Conservation (phyloP, 495 filamentous ascomycete species). For the Lasiosphaeria ovina region DNA sequence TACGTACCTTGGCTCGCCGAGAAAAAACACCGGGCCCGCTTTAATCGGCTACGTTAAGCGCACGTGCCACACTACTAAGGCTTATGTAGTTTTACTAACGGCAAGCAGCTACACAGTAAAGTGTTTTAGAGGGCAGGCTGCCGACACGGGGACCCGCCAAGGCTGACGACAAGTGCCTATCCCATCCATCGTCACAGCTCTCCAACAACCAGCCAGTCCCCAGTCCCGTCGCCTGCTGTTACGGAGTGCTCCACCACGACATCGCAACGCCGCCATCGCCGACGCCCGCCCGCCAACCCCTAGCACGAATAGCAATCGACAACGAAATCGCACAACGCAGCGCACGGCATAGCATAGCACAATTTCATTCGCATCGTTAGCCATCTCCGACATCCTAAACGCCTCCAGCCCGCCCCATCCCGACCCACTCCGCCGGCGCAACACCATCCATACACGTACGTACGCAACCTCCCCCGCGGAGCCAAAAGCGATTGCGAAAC, state of each 20-base stretch:
- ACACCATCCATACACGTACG: too few relatives aligned
- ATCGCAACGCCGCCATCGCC: slow-evolving; percentile 8
- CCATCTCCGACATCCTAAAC: too few relatives aligned
- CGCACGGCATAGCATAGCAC: too few relatives aligned
- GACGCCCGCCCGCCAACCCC: neutral
- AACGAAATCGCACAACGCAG: too few relatives aligned
- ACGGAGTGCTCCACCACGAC: slow-evolving; percentile 6
- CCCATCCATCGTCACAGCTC: slow-evolving; percentile 17
- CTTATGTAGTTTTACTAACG: neutral
- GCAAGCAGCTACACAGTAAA: neutral
- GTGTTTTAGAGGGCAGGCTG: neutral
- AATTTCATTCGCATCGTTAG: too few relatives aligned
- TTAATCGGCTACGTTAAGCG: slow-evolving; percentile 3
- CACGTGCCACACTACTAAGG: neutral
- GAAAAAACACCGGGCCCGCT: slow-evolving; percentile 11
- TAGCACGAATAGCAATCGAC: too few relatives aligned
- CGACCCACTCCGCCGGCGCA: too few relatives aligned
- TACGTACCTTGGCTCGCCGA: slow-evolving; percentile 17
- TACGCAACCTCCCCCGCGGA: too few relatives aligned
- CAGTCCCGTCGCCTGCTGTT: neutral
- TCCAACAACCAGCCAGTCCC: slow-evolving; percentile 16
- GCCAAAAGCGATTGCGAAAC: too few relatives aligned
- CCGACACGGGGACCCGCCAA: slow-evolving; percentile 18
- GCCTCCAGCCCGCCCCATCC: too few relatives aligned
- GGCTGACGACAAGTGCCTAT: slow-evolving; percentile 15